Base-by-base conservation (phyloP, 768 basidiomycete species). In the Lyophyllum semitale region DNA sequence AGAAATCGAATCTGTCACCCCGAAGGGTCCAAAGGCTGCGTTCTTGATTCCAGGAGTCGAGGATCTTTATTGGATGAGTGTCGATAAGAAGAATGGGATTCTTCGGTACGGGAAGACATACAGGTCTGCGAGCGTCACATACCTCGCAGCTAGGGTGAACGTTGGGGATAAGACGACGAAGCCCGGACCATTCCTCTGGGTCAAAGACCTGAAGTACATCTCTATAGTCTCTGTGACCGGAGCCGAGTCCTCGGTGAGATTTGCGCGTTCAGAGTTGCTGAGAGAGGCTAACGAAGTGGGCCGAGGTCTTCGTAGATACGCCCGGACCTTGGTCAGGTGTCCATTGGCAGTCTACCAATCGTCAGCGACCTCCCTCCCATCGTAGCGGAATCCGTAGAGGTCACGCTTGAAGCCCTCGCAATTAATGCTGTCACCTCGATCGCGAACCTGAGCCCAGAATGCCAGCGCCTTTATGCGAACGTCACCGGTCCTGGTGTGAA, bases 401-500 rank as follows among this genome's bases (percentile, higher is more conserved):
- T 63, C 25, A 59, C 55, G 3, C 59, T 63, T 18, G 55, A 63
- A 17, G 55, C 60, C 45, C 55, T 63, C 47, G 56, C 56, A 12
- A 46, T 54, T 25, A 53, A 54, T 27, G 54, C 40, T 25, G 42
- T 25, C 29, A 63, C 63, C 22, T 51, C 57, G 8, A 45, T 55
- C 33, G 63, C 58, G 1, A 66, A 66, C 42, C 54, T 66, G n/a
- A 55, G 45, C 30, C 48, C 53, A 4, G 63, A 57, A 50, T 66
- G 64, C 54, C 64, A 66, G 50, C 48, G 52, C 8, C 63, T 66
- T 37, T 66, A 66, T 41, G 33, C 52, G 35, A 66, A 64, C 48
- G 51, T 66, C 29, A 57, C 62, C 4, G 65, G 64, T n/a, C 48
- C 55, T 13, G 54, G 53, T 12, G 57, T 66, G 26, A 8, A 51